Evolutionary conservation across 257 asterid species (phyloP).

Genomic region (Ocimum tenuiflorum): DNA sequence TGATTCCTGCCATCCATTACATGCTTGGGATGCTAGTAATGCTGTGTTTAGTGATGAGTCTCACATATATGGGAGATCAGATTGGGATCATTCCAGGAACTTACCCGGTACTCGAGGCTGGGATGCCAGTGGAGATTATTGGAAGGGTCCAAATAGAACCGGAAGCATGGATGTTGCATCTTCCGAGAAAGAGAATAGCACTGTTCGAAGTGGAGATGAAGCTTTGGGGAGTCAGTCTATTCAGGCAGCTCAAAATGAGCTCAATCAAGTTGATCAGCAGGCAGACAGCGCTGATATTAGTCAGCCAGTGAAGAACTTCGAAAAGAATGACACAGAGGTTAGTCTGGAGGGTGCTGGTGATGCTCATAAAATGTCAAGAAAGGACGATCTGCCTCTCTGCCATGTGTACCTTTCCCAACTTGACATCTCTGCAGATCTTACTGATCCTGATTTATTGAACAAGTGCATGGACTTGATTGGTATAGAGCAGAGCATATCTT

Average conservation of each 20-base stretch:
- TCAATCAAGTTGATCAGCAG: slow-evolving; percentile 36
- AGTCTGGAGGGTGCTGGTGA: slow-evolving; percentile 27
- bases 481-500: slow-evolving; percentile 30
- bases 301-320: slow-evolving; percentile 31
- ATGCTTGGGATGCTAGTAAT: slow-evolving; percentile 70
- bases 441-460: slow-evolving; percentile 57
- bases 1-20: slow-evolving; percentile 55
- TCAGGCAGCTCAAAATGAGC: slow-evolving; percentile 43
- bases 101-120: slow-evolving; percentile 41
- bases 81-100: slow-evolving; percentile 68
- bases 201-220: slow-evolving; percentile 39
- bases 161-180: slow-evolving; percentile 48
- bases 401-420: slow-evolving; percentile 67
- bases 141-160: slow-evolving; percentile 62
- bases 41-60: slow-evolving; percentile 70
- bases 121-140: slow-evolving; percentile 55
- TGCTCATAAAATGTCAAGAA: slow-evolving; percentile 27
- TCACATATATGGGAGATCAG: slow-evolving; percentile 69
- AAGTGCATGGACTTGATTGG: slow-evolving; percentile 47
- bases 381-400: slow-evolving; percentile 39
- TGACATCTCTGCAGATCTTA: slow-evolving; percentile 78
- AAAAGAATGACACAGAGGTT: slow-evolving; percentile 37
- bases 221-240: slow-evolving; percentile 36
- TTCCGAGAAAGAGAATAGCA: slow-evolving; percentile 54
- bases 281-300: slow-evolving; percentile 37